Evolutionary conservation across 1,284 basidiomycete genomes (phyloP).

Genomic region (Laetiporus sulphureus): DNA sequence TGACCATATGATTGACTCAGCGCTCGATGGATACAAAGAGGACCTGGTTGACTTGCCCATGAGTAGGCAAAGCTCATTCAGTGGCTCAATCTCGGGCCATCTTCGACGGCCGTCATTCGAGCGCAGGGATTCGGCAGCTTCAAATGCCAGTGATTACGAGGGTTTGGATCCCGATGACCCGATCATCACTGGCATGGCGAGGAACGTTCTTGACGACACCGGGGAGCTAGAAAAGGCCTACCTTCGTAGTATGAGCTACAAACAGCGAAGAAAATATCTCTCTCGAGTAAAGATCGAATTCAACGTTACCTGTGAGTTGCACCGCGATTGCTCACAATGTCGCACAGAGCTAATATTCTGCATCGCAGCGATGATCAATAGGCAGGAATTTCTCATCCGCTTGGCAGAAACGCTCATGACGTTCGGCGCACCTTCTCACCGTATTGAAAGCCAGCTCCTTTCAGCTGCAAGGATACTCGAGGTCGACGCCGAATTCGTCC

Average conservation of each 20-base stretch:
- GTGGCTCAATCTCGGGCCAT: background rate
- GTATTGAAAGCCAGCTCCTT: conserved; percentile 60
- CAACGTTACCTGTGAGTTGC: conserved; percentile 54
- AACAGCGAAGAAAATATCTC: conserved; percentile 53
- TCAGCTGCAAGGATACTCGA: conserved; percentile 80
- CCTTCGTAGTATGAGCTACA: conserved; percentile 59
- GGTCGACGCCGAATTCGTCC: conserved; percentile 76
- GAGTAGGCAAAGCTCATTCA: conserved; percentile 6
- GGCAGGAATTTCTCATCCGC: conserved; percentile 58
- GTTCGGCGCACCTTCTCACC: conserved; percentile 68
- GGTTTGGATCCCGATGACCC: conserved; percentile 29
- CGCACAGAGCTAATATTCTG: conserved; percentile 15
- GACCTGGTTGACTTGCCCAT: conserved; percentile 4
- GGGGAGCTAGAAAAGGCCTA: conserved; percentile 53
- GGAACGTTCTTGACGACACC: conserved; percentile 43
- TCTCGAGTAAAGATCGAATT: conserved; percentile 61
- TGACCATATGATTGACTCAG: background rate
- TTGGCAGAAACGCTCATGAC: conserved; percentile 61
- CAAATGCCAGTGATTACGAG: conserved; percentile 13
- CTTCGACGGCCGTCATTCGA: conserved; percentile 7
- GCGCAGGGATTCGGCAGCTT: conserved; percentile 12
- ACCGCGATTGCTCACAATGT: background rate
- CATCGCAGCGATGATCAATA: conserved; percentile 40
- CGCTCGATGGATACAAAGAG: conserved; percentile 9
- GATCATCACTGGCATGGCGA: conserved; percentile 22